These are phyloP conservation scores for Rhodotorula sp. DNA, from an alignment of 1,284 basidiomycete genomes.

Conservation along the genomic window DNA sequence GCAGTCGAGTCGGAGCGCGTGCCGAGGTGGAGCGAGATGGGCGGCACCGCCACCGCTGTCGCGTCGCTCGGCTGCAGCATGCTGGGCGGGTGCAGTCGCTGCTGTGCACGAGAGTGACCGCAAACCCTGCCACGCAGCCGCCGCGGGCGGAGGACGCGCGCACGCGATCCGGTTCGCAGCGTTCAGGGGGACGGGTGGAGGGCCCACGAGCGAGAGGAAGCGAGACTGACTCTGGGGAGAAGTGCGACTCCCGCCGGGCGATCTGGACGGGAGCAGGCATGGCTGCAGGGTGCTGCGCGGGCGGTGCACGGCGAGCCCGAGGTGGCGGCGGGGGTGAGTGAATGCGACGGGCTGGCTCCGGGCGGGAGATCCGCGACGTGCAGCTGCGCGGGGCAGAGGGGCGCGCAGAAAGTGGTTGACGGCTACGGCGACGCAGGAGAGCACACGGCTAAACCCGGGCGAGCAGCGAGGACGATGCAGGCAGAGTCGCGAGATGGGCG, in stretches of 20 bases:
- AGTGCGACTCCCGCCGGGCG: conserved; percentile 20
- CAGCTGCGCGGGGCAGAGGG: not conserved
- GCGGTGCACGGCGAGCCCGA: not conserved
- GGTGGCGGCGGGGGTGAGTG: not conserved
- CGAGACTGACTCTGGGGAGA: conserved; percentile 30
- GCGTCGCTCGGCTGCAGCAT: not conserved
- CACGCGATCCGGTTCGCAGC: not conserved
- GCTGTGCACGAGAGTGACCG: not conserved
- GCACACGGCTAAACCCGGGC: too few relatives aligned
- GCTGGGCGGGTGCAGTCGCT: not conserved
- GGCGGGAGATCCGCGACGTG: not conserved
- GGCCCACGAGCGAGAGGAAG: not conserved
- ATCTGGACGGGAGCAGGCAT: conserved; percentile 33
- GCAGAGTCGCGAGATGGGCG: too few relatives aligned
- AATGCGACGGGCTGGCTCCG: not conserved
- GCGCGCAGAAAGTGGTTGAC: too few relatives aligned
- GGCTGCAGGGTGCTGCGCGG: not conserved
- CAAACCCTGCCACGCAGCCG: not conserved
- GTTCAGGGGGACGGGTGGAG: not conserved
- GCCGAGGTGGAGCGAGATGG: not conserved
- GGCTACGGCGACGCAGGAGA: not conserved
- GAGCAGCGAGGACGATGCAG: too few relatives aligned
- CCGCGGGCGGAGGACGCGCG: not conserved
- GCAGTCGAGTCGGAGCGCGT: not conserved
- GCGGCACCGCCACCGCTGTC: not conserved